These are phyloP conservation scores for Myxozyma udenii DNA, from an alignment of 805 yeast genomes.

Conservation along the genomic window DNA sequence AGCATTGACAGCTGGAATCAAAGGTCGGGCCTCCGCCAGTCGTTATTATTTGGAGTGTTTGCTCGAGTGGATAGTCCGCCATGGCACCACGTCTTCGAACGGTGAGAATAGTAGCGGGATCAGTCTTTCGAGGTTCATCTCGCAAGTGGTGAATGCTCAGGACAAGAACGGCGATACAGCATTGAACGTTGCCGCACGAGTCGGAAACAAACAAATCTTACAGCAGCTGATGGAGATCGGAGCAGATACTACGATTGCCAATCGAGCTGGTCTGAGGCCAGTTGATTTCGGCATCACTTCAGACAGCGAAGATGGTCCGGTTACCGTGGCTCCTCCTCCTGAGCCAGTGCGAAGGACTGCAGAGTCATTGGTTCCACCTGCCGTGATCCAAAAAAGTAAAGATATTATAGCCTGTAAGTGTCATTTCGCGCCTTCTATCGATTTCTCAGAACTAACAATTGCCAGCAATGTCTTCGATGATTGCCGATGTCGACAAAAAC, in stretches of 20 bases:
- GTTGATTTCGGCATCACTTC: conserved; percentile 72
- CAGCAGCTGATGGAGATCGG: conserved; percentile 82
- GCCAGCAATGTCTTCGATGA: conserved; percentile 48
- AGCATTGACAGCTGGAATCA: conserved; percentile 71
- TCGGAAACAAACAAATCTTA: conserved; percentile 77
- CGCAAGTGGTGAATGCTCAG: conserved; percentile 76
- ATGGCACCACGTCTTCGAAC: conserved; percentile 45
- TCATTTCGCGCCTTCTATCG: neutral
- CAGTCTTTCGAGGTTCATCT: conserved; percentile 57
- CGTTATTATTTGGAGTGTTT: conserved; percentile 69
- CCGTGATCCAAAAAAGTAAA: conserved; percentile 37
- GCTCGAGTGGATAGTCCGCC: conserved; percentile 71
- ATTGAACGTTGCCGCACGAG: conserved; percentile 83
- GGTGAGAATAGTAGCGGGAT: conserved; percentile 28
- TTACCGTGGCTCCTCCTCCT: neutral
- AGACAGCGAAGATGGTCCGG: conserved; percentile 1
- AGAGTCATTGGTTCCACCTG: conserved; percentile 15
- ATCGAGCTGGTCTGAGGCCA: conserved; percentile 84
- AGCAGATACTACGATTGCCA: conserved; percentile 74
- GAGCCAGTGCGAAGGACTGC: neutral
- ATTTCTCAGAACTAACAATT: neutral
- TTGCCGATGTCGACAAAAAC: conserved; percentile 53
- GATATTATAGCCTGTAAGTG: conserved; percentile 43
- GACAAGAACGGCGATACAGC: conserved; percentile 95
- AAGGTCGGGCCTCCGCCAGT: conserved; percentile 68